Base-by-base conservation (phyloP, 192 early-diverging fungal genomes). In the Gonapodya sp. region DNA sequence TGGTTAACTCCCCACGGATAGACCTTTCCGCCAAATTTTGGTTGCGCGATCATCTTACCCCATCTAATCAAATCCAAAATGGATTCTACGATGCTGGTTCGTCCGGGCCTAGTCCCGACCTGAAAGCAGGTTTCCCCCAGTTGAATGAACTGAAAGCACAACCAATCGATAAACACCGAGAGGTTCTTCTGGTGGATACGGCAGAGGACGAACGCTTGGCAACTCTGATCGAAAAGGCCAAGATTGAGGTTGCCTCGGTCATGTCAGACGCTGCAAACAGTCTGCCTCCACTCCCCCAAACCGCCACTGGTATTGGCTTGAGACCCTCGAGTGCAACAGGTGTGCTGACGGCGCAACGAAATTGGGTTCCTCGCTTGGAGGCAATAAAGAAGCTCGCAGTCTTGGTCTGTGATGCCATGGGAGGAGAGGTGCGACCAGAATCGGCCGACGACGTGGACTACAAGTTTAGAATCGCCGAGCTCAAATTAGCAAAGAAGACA, bases 11-110 rank as follows among this genome's bases (percentile, higher is more conserved):
- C n/a, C n/a, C n/a, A n/a, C n/a, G 8, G 24, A 2, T 46, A 90
- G 90, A 89, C 81, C 73, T 89, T 18, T 81, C 87, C 0, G 89
- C 88, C 75, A 91, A 91, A 81, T 91, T 89, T 81, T 89, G 90
- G 88, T 83, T 91, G 18, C 81, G 78, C 35, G 85, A 90, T 82
- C 79, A 83, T 33, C 82, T 91, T 18, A 78, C 82, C 34, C 33
- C 79, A 18, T 81, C 79, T 31, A 90, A 91, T 83, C 8, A 80
- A 32, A 88, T 91, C 80, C 30, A 64, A 8, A 84, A 87, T 82
- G 86, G 85, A 1, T 91, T 91, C 73, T 91, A 90, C 79, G 89
- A 91, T 80, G 36, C 86, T 36, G 90, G 90, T 16, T 85, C 84
- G n/a, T 87, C 88, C 1, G 86, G 87, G 14, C 34, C 84, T 0